Evolutionary conservation across 2,329 filamentous ascomycete species (phyloP), one percentile per base, ranked within the genome.

Genomic region (Paracoccidioides lutzii): DNA sequence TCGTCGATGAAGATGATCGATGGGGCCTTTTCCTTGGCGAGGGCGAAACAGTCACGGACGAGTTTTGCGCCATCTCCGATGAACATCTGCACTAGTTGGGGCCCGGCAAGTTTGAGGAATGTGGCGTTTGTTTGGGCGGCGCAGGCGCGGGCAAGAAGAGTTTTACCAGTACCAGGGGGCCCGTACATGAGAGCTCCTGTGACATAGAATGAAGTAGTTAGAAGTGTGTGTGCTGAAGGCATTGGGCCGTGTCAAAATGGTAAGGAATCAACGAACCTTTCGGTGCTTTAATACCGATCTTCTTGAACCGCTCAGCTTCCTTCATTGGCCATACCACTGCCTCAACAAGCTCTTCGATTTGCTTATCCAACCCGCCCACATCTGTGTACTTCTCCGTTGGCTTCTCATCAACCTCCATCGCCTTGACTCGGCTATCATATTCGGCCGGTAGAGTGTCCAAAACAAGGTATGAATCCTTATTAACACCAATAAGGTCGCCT

Each of bases 261-360:
- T 22, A 22, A 22, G 22, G 22, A 22, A 22, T 22, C 22, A 22
- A 22, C 75, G 59, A 81, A 96, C 93, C 93, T 76, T 98, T 98
- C 12, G 93, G 93, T 43, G 93, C 91, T 77, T 98, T 98, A 79
- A 98, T 98, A 64, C 93, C 93, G 67, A 98, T 96, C 81, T 96
- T 97, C 81, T 96, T 97, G 78, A 98, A 98, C 22, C 91, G 83
- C 65, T 98, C 94, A 1, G 93, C 90, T 75, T 98, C 91, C 81
- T 97, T 97, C 93, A 98, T 98, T 1, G 93, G 93, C 91, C 91
- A 97, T 35, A 98, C 93, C 52, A 98, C 93, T 55, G 93, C 93
- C 76, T 98, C 93, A 7, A 98, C 90, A 55, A 98, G 81, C 75
- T 98, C 94, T 72, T 96, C 91, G 68, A 98, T 98, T 78, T 98